Evolutionary conservation across 1,284 basidiomycete genomes (phyloP).

Genomic region (Porogramme epimiltina): DNA sequence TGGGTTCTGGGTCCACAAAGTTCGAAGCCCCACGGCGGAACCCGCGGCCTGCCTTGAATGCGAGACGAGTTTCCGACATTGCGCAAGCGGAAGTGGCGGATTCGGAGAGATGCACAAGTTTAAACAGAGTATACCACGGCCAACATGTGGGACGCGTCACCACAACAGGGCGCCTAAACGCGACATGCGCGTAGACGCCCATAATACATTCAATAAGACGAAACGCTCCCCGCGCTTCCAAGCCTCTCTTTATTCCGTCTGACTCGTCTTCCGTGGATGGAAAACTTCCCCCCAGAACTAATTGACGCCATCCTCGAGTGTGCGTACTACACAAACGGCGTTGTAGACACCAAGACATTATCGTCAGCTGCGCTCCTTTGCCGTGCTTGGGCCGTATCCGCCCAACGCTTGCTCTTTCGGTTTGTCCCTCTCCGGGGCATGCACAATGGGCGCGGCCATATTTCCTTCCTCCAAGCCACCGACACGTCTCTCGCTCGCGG

Average conservation of each 20-base stretch:
- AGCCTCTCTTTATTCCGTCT: too few species aligned
- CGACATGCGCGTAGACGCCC: constrained; percentile 14
- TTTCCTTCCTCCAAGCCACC: constrained; percentile 14
- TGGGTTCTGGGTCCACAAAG: constrained; percentile 62
- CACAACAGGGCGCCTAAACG: constrained; percentile 17
- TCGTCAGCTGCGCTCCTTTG: constrained; percentile 38
- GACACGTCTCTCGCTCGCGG: constrained; percentile 12
- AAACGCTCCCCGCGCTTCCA: too few species aligned
- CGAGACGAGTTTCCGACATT: constrained; percentile 49
- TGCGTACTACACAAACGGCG: constrained; percentile 36
- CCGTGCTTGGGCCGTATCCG: constrained; percentile 38
- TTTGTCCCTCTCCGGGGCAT: constrained; percentile 21
- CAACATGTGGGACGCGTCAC: constrained; percentile 21
- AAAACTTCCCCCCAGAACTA: constrained; percentile 39
- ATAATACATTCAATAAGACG: neutral
- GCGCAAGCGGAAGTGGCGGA: neutral
- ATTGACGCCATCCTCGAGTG: constrained; percentile 44
- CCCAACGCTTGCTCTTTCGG: constrained; percentile 45
- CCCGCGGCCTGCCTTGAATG: constrained; percentile 81
- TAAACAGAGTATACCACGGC: neutral
- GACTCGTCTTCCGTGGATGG: constrained; percentile 4
- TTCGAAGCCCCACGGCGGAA: constrained; percentile 67
- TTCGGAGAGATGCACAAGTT: neutral
- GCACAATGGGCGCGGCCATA: constrained; percentile 1
- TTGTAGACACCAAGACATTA: constrained; percentile 37